Base-by-base conservation (phyloP, 2,329 filamentous ascomycete species). In the Celoporthe dispersa region DNA sequence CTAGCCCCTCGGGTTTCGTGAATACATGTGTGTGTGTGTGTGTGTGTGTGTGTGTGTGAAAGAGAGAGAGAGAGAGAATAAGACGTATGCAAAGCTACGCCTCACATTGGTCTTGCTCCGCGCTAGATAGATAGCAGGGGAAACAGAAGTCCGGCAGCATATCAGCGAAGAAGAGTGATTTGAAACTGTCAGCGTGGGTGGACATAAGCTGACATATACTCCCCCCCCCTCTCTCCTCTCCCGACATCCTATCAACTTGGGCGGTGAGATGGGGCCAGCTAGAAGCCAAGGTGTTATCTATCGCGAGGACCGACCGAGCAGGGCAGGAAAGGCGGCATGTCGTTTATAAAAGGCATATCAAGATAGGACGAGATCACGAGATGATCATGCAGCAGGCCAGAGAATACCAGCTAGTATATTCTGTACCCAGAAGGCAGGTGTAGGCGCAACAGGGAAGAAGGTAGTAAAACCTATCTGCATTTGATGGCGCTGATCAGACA, bases 321-420 rank as follows among this genome's bases (percentile, higher is more conserved):
- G 22, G 8, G 60, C n/a, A 2, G 37, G 39, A 41, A 41, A 12
- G n/a, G 35, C 33, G 35, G 16, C 44, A 57, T 39, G n/a, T 25
- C 39, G 35, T 12, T 35, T 19, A 66, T 8, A 28, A 41, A 16
- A n/a, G n/a, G 33, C 37, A 60, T 48, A 16, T 11, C 39, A 4
- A 55, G 51, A 59, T 48, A 33, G 12, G 14, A 48, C 25, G 16
- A 39, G 2, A 35, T 39, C 53, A 57, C 41, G 19, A 37, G 14
- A n/a, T 62, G 25, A 25, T 66, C 22, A 57, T 62, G 33, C 62
- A 62, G 37, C 60, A 68, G 37, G 59, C 59, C 51, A 62, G 41
- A 8, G n/a, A 37, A 44, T 53, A 57, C 53, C 14, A 64, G 61
- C 64, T 59, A 68, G 66, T 35, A 66, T 51, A 51, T 63, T 62